Base-by-base conservation (phyloP, 768 basidiomycete genomes). In the Collybia mongolica region DNA sequence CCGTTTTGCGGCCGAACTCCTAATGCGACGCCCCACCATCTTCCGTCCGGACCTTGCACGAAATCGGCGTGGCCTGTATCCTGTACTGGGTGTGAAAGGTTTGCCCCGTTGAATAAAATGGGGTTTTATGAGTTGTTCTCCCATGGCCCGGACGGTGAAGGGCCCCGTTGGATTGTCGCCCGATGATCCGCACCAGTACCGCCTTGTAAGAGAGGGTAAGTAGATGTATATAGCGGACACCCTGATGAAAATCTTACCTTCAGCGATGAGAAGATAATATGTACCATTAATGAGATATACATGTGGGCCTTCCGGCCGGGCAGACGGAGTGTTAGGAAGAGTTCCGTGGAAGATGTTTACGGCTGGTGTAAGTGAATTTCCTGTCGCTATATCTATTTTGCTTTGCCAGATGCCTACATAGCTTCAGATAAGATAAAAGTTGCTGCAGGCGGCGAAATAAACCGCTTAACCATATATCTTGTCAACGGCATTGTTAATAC, bases 221-320 rank as follows among this genome's bases (percentile, higher is more conserved):
- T 22, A 18, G 9, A 11, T 43, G 32, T 40, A n/a, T 15, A 9
- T 1, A 48, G 5, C 19, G 18, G 17, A 39, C 26, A 40, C 46
- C 35, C n/a, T n/a, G n/a, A n/a, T 22, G 20, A 20, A 24, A 26
- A 32, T 6, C 20, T 2, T 19, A 69, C 68, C 70, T 65, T 74
- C 72, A 6, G 72, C 72, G 38, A 73, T 72, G 43, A 74, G 56
- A 28, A 74, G 60, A 37, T 72, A 73, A 48, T 74, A 74, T 6
- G 71, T 72, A 1, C 56, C 58, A 52, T 74, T 67, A 54, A 72
- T 64, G 38, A 54, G 55, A 50, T 74, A 73, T 12, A 74, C 46
- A 53, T 74, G 72, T 35, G 72, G 72, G 26, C 72, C 72, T 55
- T 74, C 72, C 5, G 72, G 72, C 5, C 72, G 61, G n/a, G 69